Conservation (phyloP, 169 alveolate species). For the Plasmodium yoelii region DNA sequence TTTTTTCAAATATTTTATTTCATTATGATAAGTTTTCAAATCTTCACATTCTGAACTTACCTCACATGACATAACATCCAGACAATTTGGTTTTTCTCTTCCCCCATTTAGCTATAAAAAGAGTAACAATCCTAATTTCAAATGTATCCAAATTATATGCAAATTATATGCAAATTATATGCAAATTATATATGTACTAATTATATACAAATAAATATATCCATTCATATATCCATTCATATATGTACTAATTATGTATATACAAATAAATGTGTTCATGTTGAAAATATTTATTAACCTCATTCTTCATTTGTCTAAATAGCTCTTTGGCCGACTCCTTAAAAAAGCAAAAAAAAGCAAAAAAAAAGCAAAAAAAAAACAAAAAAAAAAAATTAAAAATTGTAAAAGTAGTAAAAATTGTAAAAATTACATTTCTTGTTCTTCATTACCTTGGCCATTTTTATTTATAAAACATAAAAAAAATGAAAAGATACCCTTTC, state of each 20-base stretch:
- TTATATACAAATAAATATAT: no score
- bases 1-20: conserved; percentile 51
- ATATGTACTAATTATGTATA: background rate
- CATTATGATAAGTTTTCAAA: conserved; percentile 22
- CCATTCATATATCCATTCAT: no score
- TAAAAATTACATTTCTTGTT: no score
- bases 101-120: conserved; percentile 10
- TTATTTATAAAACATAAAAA: background rate
- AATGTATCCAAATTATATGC: no score
- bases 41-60: conserved; percentile 19
- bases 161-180: no score
- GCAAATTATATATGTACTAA: no score
- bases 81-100: background rate
- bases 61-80: background rate
- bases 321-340: conserved; percentile 71
- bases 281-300: conserved; percentile 10
- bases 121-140: no score
- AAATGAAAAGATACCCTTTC: background rate
- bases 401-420: no score
- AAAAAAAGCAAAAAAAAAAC: no score
- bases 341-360: background rate
- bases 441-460: no score
- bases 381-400: no score
- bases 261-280: background rate
- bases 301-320: conserved; percentile 40